These are phyloP conservation scores for Candida patagonica DNA, from an alignment of 805 yeast species.

Conservation along the genomic window DNA sequence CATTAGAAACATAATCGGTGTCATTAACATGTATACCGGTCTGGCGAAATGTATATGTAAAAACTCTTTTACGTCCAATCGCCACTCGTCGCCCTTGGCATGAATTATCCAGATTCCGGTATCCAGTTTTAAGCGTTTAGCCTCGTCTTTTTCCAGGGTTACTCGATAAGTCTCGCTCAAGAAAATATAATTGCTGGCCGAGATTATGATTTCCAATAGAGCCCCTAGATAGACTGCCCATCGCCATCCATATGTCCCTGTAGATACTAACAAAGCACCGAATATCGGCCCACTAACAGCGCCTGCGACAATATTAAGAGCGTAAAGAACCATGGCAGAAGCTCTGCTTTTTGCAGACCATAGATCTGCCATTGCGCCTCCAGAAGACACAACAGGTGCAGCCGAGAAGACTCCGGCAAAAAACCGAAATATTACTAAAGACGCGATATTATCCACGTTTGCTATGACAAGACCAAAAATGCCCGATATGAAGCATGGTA, in stretches of 20 bases:
- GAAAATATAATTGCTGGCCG: slow-evolving; percentile 31
- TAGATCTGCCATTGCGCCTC: slow-evolving; percentile 52
- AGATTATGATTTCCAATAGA: slow-evolving; percentile 30
- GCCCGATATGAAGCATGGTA: slow-evolving; percentile 33
- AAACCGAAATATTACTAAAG: slow-evolving; percentile 46
- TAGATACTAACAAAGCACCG: slow-evolving; percentile 37
- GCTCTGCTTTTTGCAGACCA: slow-evolving; percentile 45
- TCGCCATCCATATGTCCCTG: slow-evolving; percentile 42
- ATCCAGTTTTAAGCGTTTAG: slow-evolving; percentile 56
- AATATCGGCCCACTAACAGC: slow-evolving; percentile 40
- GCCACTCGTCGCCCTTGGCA: slow-evolving; percentile 88
- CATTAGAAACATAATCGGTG: slow-evolving; percentile 35
- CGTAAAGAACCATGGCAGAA: slow-evolving; percentile 40
- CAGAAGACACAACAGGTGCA: slow-evolving; percentile 50
- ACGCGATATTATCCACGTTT: slow-evolving; percentile 39
- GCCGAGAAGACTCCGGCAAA: slow-evolving; percentile 53
- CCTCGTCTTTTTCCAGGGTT: slow-evolving; percentile 52
- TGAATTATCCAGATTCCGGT: slow-evolving; percentile 77
- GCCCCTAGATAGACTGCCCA: slow-evolving; percentile 48
- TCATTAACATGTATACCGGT: slow-evolving; percentile 66
- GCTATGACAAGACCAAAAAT: slow-evolving; percentile 44
- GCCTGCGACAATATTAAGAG: slow-evolving; percentile 38
- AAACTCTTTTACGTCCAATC: slow-evolving; percentile 59
- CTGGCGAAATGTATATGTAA: slow-evolving; percentile 63
- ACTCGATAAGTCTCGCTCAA: slow-evolving; percentile 32